These are phyloP conservation scores for Aspergillus tanneri DNA, from an alignment of 2,329 filamentous ascomycete genomes.

Conservation along the genomic window DNA sequence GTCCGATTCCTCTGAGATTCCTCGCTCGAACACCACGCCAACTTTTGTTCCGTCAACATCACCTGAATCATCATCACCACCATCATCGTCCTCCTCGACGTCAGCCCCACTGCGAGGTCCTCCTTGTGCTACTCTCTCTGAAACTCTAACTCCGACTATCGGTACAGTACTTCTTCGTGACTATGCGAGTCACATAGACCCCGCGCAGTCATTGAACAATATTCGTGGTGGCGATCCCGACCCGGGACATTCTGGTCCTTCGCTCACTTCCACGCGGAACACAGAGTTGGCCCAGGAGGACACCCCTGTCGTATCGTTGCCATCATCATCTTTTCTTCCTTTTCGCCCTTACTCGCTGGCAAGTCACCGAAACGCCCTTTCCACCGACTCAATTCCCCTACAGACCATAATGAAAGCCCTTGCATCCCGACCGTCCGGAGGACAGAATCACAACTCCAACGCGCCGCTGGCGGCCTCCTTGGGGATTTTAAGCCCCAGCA, in stretches of 20 bases:
- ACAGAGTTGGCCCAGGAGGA: slow-evolving; percentile 28
- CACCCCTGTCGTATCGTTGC: slow-evolving; percentile 24
- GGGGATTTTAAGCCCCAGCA: slow-evolving; percentile 53
- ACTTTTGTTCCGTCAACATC: slow-evolving; percentile 7
- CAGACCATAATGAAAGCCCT: slow-evolving; percentile 83
- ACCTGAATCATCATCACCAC: slow-evolving; percentile 22
- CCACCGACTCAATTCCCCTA: slow-evolving; percentile 67
- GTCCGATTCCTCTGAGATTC: slow-evolving; percentile 12
- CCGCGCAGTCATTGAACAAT: slow-evolving; percentile 40
- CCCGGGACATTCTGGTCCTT: slow-evolving; percentile 20
- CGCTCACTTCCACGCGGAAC: slow-evolving; percentile 20
- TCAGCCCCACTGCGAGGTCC: slow-evolving; percentile 24
- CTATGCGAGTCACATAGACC: slow-evolving; percentile 45
- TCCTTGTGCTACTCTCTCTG: slow-evolving; percentile 24
- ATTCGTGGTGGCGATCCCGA: slow-evolving; percentile 26
- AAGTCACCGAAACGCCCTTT: slow-evolving; percentile 51
- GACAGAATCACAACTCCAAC: slow-evolving; percentile 35
- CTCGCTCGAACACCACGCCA: background rate
- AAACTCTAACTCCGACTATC: slow-evolving; percentile 27
- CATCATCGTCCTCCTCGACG: slow-evolving; percentile 21
- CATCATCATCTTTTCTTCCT: slow-evolving; percentile 33
- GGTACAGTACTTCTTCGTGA: slow-evolving; percentile 45
- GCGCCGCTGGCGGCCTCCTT: slow-evolving; percentile 62
- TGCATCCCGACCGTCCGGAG: slow-evolving; percentile 56
- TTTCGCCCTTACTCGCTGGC: slow-evolving; percentile 36